Evolutionary conservation across 1,284 basidiomycete genomes (phyloP).

Genomic region (Cryptococcus maquisensis): DNA sequence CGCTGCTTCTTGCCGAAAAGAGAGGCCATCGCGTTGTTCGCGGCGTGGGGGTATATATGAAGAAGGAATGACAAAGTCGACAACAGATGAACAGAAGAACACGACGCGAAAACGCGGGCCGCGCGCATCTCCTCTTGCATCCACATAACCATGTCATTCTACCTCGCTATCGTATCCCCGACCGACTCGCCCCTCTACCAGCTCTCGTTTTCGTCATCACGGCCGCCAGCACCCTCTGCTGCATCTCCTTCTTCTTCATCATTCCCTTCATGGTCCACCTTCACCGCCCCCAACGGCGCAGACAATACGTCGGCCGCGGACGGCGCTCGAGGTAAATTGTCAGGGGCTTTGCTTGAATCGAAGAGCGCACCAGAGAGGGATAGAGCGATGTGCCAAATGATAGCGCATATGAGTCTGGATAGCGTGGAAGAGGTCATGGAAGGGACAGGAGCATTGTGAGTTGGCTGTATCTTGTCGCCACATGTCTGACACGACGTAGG

Average conservation of each 20-base stretch:
- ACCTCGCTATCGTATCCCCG: constrained; percentile 49
- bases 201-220: constrained; percentile 40
- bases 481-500: constrained; percentile 53
- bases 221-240: constrained; percentile 20
- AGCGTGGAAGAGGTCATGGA: constrained; percentile 85
- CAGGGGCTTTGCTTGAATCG: constrained; percentile 4
- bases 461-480: constrained; percentile 8
- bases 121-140: not conserved
- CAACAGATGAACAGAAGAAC: not conserved
- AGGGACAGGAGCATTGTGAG: constrained; percentile 78
- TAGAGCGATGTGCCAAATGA: constrained; percentile 79
- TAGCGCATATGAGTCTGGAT: constrained; percentile 88
- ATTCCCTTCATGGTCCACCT: constrained; percentile 48
- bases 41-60: not conserved
- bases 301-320: constrained; percentile 12
- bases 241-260: constrained; percentile 15
- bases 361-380: constrained; percentile 65
- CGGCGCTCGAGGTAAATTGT: constrained; percentile 1
- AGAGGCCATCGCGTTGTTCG: constrained; percentile 22
- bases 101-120: not conserved
- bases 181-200: constrained; percentile 48
- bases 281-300: constrained; percentile 31
- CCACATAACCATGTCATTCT: constrained; percentile 44
- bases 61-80: not conserved
- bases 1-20: constrained; percentile 32